phyloP scores from a whole-genome alignment of 2,329 filamentous ascomycete genomes.

The Penicillium sp. region DNA sequence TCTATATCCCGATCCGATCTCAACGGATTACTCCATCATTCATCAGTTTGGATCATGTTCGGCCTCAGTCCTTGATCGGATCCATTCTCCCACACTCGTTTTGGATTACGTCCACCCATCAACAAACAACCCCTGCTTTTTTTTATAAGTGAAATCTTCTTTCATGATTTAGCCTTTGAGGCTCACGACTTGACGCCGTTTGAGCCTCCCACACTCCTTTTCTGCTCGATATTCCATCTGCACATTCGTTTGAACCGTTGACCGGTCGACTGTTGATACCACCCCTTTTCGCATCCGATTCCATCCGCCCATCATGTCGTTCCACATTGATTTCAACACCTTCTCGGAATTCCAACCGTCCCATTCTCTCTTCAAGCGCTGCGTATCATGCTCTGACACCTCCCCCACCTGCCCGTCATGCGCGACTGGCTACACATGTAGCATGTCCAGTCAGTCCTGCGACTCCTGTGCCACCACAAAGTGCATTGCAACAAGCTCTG shows the following conservation, averaged over 20 bases:
- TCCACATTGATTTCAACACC: constrained; percentile 20
- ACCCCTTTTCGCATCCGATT: constrained; percentile 3
- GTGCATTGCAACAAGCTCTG: constrained; percentile 33
- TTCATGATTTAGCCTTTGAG: constrained; percentile 29
- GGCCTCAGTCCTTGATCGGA: constrained; percentile 16
- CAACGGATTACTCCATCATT: constrained; percentile 6
- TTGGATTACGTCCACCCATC: not conserved
- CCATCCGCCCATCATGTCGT: constrained; percentile 29
- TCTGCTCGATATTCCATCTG: constrained; percentile 9
- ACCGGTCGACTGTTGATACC: constrained; percentile 22
- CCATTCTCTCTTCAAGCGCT: constrained; percentile 41
- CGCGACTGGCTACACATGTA: constrained; percentile 56
- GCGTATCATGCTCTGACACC: constrained; percentile 55
- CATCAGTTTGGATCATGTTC: constrained; percentile 24
- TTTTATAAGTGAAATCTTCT: not conserved
- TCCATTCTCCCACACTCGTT: constrained; percentile 21
- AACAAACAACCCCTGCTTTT: constrained; percentile 1
- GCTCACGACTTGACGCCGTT: constrained; percentile 39
- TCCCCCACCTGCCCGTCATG: constrained; percentile 64
- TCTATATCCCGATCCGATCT: constrained; percentile 8
- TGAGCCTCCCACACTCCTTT: constrained; percentile 30
- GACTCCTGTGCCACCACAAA: constrained; percentile 58
- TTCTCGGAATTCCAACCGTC: constrained; percentile 19
- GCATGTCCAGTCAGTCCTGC: constrained; percentile 61
- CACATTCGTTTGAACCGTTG: constrained; percentile 20